These are phyloP conservation scores for Globisporangium cylindrosporum DNA, from an alignment of 352 stramenopile genomes.

Conservation along the genomic window DNA sequence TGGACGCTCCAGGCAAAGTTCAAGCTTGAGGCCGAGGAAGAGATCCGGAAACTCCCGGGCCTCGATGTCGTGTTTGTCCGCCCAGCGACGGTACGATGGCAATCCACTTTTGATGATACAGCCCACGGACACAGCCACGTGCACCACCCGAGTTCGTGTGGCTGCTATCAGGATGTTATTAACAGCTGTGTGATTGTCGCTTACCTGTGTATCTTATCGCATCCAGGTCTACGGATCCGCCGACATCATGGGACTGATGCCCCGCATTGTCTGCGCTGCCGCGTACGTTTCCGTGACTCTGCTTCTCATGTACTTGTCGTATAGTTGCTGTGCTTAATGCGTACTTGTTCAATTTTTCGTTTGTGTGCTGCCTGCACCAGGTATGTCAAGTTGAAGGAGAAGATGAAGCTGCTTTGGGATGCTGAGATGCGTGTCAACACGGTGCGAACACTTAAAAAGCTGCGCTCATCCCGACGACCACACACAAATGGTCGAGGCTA, in stretches of 20 bases:
- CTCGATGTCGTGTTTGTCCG: slow-evolving; percentile 76
- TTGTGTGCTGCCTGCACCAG: slow-evolving; percentile 21
- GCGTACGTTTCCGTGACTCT: slow-evolving; percentile 42
- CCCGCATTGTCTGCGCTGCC: slow-evolving; percentile 78
- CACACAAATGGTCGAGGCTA: neutral
- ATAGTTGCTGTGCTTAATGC: neutral
- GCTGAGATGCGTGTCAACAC: slow-evolving; percentile 87
- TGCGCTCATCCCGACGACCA: neutral
- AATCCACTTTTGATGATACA: no score
- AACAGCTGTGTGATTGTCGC: neutral
- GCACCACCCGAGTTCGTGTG: neutral
- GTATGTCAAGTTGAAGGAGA: slow-evolving; percentile 82
- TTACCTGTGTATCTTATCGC: neutral
- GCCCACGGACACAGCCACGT: neutral
- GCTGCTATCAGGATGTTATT: neutral
- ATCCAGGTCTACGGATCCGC: slow-evolving; percentile 76
- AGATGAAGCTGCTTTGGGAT: slow-evolving; percentile 88
- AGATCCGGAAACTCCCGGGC: slow-evolving; percentile 48
- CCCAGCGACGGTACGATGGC: slow-evolving; percentile 51
- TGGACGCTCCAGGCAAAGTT: slow-evolving; percentile 87
- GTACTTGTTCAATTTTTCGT: neutral
- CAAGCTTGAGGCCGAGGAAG: slow-evolving; percentile 81
- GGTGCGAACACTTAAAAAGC: slow-evolving; percentile 23
- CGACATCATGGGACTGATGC: slow-evolving; percentile 81
- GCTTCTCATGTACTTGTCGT: neutral